Evolutionary conservation across 352 stramenopile species (phyloP), one percentile per base, ranked within the genome.

Genomic region (Phytophthora rubi): DNA sequence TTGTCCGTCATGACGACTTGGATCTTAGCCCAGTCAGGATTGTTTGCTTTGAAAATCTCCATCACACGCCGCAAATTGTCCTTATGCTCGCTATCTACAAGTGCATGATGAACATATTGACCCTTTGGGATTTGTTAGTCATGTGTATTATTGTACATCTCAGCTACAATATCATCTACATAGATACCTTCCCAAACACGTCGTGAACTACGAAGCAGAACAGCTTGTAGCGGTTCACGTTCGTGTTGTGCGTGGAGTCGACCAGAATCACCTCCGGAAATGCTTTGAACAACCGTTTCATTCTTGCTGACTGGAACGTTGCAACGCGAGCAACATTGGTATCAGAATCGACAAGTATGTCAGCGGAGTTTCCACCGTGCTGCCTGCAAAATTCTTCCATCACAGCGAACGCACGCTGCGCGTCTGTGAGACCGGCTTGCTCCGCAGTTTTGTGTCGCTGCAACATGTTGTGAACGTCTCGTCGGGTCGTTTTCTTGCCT

Each of bases 121-220:
- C 45, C 55, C 59, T 73, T 2, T 10, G 5, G 42, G 1, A 30
- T 6, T 52, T 2, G 13, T 57, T 44, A 47, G 33, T 39, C 35
- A 52, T 16, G 18, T 37, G 23, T 55, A 58, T 60, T 60, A 68
- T 18, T 8, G 18, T 10, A 62, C 9, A 42, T 8, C 4, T 18
- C 35, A 42, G 12, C 35, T 42, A 16, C 35, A 10, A 42, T 15
- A 0, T 42, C 35, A 10, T 16, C 35, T 42, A 42, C 35, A 42
- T 42, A 15, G 9, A 53, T 58, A 47, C 55, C 26, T 71, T 64
- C 1, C 45, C 37, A 8, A 33, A 59, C 4, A 58, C 65, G 3
- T 67, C 48, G 30, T 67, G 55, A 2, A 65, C 63, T 4, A 66
- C 47, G 28, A 71, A 71, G 32, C 51, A 59, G 35, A 65, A 71